Base-by-base conservation (phyloP, 108 stramenopile genomes). In the Aurantiochytrium sp. region DNA sequence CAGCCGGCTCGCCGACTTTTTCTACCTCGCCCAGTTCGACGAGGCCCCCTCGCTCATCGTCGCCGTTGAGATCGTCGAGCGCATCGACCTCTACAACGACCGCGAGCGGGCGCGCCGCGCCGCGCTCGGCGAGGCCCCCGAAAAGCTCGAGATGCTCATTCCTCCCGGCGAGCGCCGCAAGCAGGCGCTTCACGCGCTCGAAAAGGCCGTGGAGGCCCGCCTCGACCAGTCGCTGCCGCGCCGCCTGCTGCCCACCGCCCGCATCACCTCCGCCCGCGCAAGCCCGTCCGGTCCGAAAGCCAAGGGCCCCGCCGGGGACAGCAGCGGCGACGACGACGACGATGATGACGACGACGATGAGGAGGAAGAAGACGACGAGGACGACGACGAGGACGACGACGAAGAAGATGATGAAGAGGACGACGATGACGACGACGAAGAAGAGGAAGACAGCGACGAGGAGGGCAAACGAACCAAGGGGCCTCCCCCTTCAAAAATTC, bases 91-190 rank as follows among this genome's bases (percentile, higher is more conserved):
- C 19, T 48, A 81, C 42, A 48, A 81, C 24, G 73, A 81, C n/a
- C 73, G 73, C 4, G 73, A 81, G 30, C 21, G 73, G 8, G 73
- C 73, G 0, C 73, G 73, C n/a, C 73, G 73, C 6, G 45, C 27
- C 32, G 73, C 73, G 6, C 73, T n/a, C 6, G 73, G 73, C 8
- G 73, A 81, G 45, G 42, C 39, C 21, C 21, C 30, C 21, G 73
- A 81, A 48, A 81, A 81, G 73, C 42, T 48, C n/a, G 73, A 81
- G 24, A 81, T 81, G 73, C 73, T 81, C n/a, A 48, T 81, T 41
- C 73, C 73, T 41, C 73, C 73, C 10, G 45, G 73, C 15, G 10
- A 81, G 24, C 6, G 24, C 10, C 73, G 73, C 21, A 81, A 81
- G 24, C 36, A 81, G 17, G 73, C 73, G 6, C 73, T 81, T 6